Evolutionary conservation across 495 filamentous ascomycete genomes (phyloP).

Genomic region (Articulospora tetracladia): DNA sequence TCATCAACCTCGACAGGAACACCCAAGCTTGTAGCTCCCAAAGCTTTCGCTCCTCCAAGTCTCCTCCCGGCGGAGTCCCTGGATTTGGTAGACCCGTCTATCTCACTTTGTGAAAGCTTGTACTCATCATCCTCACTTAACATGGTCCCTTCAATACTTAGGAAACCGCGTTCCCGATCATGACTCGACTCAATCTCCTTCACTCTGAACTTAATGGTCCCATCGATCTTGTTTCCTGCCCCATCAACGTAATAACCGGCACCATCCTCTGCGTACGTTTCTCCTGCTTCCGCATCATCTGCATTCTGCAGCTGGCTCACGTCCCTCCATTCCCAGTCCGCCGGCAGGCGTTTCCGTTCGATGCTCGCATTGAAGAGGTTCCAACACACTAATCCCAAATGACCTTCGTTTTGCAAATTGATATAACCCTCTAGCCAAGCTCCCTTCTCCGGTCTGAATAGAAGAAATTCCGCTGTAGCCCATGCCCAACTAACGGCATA

Average conservation of each 20-base stretch:
- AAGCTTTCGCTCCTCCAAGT: slow-evolving; percentile 16
- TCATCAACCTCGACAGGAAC: slow-evolving; percentile 18
- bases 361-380: slow-evolving; percentile 77
- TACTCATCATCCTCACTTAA: slow-evolving; percentile 35
- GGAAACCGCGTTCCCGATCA: slow-evolving; percentile 55
- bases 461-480: slow-evolving; percentile 68
- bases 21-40: slow-evolving; percentile 25
- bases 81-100: slow-evolving; percentile 8
- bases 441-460: slow-evolving; percentile 61
- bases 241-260: slow-evolving; percentile 46
- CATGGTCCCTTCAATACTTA: slow-evolving; percentile 70
- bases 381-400: slow-evolving; percentile 65
- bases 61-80: slow-evolving; percentile 25
- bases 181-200: slow-evolving; percentile 58
- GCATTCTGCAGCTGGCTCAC: slow-evolving; percentile 24
- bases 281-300: slow-evolving; percentile 22
- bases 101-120: slow-evolving; percentile 18
- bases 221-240: slow-evolving; percentile 57
- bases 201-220: slow-evolving; percentile 57
- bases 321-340: slow-evolving; percentile 58
- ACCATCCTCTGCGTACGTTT: slow-evolving; percentile 25
- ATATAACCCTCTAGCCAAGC: slow-evolving; percentile 60
- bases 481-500: slow-evolving; percentile 67
- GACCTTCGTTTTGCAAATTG: slow-evolving; percentile 68
- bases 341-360: slow-evolving; percentile 59